Percentiles rank a stretch among this genome's conserved stretches.
Conservation (phyloP, 1,139 yeast genomes). For the Ashbya aceris region DNA sequence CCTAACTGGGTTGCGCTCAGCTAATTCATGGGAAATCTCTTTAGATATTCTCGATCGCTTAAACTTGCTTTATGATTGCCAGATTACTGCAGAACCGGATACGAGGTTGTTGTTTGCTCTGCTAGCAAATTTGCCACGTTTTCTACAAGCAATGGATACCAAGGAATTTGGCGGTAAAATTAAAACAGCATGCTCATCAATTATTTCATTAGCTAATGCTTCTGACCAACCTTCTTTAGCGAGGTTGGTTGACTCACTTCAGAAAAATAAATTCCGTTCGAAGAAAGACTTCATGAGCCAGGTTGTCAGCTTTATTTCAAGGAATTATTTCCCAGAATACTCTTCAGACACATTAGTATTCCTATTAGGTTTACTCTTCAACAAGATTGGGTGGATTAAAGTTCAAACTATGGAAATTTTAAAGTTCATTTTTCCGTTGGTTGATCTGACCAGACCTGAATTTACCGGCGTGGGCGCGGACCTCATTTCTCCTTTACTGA, state of each 20-base stretch:
- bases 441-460: conserved; percentile 70
- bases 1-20: conserved; percentile 73
- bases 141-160: conserved; percentile 65
- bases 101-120: conserved; percentile 63
- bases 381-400: conserved; percentile 70
- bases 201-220: conserved; percentile 53
- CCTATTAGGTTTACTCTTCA: conserved; percentile 68
- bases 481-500: conserved; percentile 75
- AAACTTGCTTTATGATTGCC: conserved; percentile 59
- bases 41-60: conserved; percentile 65
- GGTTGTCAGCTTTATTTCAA: conserved; percentile 57
- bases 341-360: conserved; percentile 71
- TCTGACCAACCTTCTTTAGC: conserved; percentile 53
- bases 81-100: conserved; percentile 66
- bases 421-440: conserved; percentile 63
- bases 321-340: conserved; percentile 62
- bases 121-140: conserved; percentile 74
- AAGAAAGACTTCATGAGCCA: conserved; percentile 84
- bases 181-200: conserved; percentile 46
- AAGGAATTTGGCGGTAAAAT: conserved; percentile 45
- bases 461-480: conserved; percentile 93
- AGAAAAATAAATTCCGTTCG: conserved; percentile 72
- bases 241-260: conserved; percentile 65
- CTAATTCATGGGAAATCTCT: conserved; percentile 72
- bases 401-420: conserved; percentile 69